Conservation (phyloP, 345 rosid species). For the Chamaenerion angustifolium region DNA sequence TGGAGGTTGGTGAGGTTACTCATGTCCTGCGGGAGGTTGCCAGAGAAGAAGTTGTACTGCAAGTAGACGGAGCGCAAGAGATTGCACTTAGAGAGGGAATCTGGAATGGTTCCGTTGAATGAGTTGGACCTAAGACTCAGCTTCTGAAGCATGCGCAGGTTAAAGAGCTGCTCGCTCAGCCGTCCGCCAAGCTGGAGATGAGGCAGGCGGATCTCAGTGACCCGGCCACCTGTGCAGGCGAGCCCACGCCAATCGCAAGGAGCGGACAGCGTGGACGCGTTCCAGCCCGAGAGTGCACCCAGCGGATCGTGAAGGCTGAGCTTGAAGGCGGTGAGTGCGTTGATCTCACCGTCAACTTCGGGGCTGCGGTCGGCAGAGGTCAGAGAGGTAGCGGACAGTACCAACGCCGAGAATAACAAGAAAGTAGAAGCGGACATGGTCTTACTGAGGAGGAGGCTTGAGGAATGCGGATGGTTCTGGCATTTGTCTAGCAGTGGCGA, state of each 20-base stretch:
- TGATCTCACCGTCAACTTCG: slow-evolving; percentile 37
- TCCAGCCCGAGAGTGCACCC: slow-evolving; percentile 61
- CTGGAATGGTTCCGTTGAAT: slow-evolving; percentile 63
- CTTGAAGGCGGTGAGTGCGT: slow-evolving; percentile 60
- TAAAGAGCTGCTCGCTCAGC: slow-evolving; percentile 40
- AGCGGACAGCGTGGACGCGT: slow-evolving; percentile 49
- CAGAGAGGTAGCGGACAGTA: slow-evolving; percentile 12
- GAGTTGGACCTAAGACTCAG: slow-evolving; percentile 67
- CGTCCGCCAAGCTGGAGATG: slow-evolving; percentile 63
- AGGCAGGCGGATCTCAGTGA: slow-evolving; percentile 64
- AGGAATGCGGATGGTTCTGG: too few species aligned
- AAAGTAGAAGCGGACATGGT: background rate
- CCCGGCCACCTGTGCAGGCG: slow-evolving; percentile 35
- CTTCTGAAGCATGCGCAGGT: slow-evolving; percentile 39
- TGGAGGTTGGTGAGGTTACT: slow-evolving; percentile 45
- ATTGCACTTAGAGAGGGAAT: slow-evolving; percentile 55
- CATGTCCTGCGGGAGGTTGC: slow-evolving; percentile 45
- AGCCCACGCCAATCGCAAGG: slow-evolving; percentile 97
- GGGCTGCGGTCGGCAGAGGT: slow-evolving; percentile 14
- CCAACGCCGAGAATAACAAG: background rate
- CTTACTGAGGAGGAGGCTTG: too few species aligned
- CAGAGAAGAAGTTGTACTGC: slow-evolving; percentile 83
- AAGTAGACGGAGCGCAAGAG: slow-evolving; percentile 58
- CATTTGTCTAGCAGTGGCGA: too few species aligned
- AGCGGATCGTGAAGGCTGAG: slow-evolving; percentile 61